Conservation (phyloP, 257 asterid genomes). For the Solanum rostratum region DNA sequence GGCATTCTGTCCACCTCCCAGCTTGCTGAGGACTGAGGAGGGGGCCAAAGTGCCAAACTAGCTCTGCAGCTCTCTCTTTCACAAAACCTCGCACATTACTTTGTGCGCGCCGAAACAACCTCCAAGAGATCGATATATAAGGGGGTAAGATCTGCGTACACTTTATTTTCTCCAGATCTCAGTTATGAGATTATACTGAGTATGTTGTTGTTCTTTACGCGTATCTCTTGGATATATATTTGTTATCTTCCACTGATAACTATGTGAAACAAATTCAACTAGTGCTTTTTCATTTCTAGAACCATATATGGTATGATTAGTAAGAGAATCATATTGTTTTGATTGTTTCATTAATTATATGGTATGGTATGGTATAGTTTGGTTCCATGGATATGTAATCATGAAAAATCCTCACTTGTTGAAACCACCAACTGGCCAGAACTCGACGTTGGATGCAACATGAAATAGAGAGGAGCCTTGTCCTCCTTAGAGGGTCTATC, state of each 20-base stretch:
- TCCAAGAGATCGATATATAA: neutral
- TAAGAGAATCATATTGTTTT: too few relatives aligned
- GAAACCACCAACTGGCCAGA: neutral
- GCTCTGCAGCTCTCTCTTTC: constrained; percentile 33
- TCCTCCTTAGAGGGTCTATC: neutral
- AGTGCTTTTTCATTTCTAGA: too few relatives aligned
- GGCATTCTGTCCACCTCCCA: constrained; percentile 74
- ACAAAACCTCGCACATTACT: neutral
- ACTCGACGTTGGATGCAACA: neutral
- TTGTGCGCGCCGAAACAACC: neutral
- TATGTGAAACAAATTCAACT: too few relatives aligned
- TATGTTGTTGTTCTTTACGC: neutral
- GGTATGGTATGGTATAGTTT: too few relatives aligned
- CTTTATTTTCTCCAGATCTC: neutral
- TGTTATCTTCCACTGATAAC: too few relatives aligned
- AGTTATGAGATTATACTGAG: neutral
- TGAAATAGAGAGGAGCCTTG: too few relatives aligned
- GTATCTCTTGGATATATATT: too few relatives aligned
- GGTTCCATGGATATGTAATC: too few relatives aligned
- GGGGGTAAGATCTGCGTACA: neutral
- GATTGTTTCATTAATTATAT: too few relatives aligned
- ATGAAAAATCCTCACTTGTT: neutral
- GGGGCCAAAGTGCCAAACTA: constrained; percentile 49
- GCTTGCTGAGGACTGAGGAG: constrained; percentile 18
- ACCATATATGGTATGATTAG: too few relatives aligned